Evolutionary conservation across 2,329 filamentous ascomycete genomes (phyloP).

Genomic region (Amauroascus niger): DNA sequence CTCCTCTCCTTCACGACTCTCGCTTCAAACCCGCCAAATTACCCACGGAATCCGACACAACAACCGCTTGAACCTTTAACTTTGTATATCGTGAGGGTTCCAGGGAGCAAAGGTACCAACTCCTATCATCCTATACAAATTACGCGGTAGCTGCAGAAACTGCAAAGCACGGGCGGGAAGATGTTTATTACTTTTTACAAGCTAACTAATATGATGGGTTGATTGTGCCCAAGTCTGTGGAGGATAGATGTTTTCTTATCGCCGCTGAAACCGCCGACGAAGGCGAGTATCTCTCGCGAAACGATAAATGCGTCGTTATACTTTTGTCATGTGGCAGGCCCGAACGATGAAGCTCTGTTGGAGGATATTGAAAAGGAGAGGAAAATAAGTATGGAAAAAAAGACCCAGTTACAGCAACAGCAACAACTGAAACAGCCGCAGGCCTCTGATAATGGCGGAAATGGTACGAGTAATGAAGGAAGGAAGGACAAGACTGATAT

Average conservation of each 20-base stretch:
- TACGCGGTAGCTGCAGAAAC: background rate
- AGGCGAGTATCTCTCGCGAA: constrained; percentile 70
- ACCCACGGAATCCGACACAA: constrained; percentile 67
- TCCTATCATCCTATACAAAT: too few relatives aligned
- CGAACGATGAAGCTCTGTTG: constrained; percentile 44
- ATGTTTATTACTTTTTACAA: background rate
- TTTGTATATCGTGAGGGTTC: constrained; percentile 87
- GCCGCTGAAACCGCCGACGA: constrained; percentile 75
- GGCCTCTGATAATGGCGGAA: background rate
- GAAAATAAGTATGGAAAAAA: constrained; percentile 6
- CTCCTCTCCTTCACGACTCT: constrained; percentile 68
- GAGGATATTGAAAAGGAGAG: constrained; percentile 32
- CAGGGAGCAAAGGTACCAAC: constrained; percentile 66
- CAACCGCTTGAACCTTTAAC: constrained; percentile 60
- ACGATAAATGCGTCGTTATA: constrained; percentile 84
- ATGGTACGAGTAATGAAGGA: background rate
- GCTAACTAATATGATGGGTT: constrained; percentile 6
- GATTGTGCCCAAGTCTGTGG: constrained; percentile 4
- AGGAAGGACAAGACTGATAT: constrained; percentile 14
- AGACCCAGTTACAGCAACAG: background rate
- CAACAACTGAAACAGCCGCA: background rate
- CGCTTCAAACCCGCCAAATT: constrained; percentile 76
- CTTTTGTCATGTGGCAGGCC: constrained; percentile 70
- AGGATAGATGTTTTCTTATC: constrained; percentile 77
- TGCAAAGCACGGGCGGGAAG: background rate